Conservation (phyloP, 257 asterid genomes). For the Paulownia fortunei region DNA sequence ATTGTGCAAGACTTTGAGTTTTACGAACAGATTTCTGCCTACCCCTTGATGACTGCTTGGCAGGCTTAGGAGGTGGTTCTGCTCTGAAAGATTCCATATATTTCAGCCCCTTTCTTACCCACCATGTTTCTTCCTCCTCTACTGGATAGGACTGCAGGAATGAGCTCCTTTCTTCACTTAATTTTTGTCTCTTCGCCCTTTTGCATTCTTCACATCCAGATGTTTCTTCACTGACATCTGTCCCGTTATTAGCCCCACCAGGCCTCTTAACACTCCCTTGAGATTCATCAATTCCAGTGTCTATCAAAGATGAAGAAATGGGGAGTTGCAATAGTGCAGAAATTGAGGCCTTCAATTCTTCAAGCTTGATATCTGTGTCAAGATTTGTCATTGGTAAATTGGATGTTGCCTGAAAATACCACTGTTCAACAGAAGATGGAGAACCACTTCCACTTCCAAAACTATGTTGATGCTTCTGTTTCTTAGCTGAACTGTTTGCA, state of each 20-base stretch:
- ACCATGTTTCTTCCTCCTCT: conserved; percentile 79
- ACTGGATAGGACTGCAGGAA: conserved; percentile 43
- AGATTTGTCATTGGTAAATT: conserved; percentile 28
- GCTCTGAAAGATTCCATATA: conserved; percentile 54
- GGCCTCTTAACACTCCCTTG: conserved; percentile 46
- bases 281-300: conserved; percentile 50
- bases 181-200: conserved; percentile 68
- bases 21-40: conserved; percentile 82
- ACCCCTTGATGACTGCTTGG: conserved; percentile 68
- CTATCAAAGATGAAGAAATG: conserved; percentile 36
- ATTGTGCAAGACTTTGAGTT: conserved; percentile 82
- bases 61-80: conserved; percentile 79
- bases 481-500: conserved; percentile 41
- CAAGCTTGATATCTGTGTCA: conserved; percentile 51
- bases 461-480: conserved; percentile 39
- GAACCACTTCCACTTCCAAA: conserved; percentile 47
- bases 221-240: conserved; percentile 60
- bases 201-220: conserved; percentile 86
- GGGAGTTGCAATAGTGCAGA: conserved; percentile 65
- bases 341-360: conserved; percentile 66
- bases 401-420: conserved; percentile 41
- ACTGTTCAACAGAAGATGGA: conserved; percentile 47
- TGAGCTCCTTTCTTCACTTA: conserved; percentile 59
- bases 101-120: conserved; percentile 70
- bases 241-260: conserved; percentile 41